A percentile compares a stretch with the other conserved stretches of the same genome.
These are phyloP conservation scores for Trypanosoma avium DNA, from an alignment of 208 protist species.

Conservation along the genomic window DNA sequence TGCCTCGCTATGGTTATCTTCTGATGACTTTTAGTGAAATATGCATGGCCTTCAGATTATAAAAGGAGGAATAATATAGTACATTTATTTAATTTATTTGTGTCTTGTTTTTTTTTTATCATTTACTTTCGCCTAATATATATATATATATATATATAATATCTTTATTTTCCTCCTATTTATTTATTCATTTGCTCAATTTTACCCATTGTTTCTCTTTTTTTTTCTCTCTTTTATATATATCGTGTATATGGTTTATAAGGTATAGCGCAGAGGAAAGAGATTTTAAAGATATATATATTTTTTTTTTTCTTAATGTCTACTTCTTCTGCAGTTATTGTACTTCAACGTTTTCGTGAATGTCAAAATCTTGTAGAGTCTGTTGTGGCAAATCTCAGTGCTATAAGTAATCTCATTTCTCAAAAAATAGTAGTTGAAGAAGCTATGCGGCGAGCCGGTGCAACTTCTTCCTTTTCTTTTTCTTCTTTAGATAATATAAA, in stretches of 20 bases:
- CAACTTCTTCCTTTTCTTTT: not conserved
- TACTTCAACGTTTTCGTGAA: constrained; percentile 64
- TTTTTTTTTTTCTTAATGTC: constrained; percentile 3
- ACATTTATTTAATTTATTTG: not conserved
- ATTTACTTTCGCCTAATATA: not conserved
- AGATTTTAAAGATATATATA: constrained; percentile 11
- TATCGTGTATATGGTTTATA: too few species aligned
- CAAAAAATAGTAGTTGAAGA: constrained; percentile 46
- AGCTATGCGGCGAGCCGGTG: constrained; percentile 39
- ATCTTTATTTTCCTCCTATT: not conserved
- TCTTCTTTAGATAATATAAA: not conserved
- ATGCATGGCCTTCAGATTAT: too few species aligned
- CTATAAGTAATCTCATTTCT: constrained; percentile 50
- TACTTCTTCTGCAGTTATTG: constrained; percentile 11
- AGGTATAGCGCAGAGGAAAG: not conserved
- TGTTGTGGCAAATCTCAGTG: constrained; percentile 41
- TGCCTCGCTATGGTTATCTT: too few species aligned
- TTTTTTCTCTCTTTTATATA: too few species aligned
- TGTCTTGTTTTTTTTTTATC: not conserved
- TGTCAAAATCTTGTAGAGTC: constrained; percentile 58
- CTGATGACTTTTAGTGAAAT: too few species aligned
- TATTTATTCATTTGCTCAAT: too few species aligned
- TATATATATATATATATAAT: not conserved
- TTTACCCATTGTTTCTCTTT: too few species aligned
- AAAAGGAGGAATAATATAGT: too few species aligned